phyloP scores from a whole-genome alignment of 2,329 filamentous ascomycete genomes.

The Huntiella decipiens region DNA sequence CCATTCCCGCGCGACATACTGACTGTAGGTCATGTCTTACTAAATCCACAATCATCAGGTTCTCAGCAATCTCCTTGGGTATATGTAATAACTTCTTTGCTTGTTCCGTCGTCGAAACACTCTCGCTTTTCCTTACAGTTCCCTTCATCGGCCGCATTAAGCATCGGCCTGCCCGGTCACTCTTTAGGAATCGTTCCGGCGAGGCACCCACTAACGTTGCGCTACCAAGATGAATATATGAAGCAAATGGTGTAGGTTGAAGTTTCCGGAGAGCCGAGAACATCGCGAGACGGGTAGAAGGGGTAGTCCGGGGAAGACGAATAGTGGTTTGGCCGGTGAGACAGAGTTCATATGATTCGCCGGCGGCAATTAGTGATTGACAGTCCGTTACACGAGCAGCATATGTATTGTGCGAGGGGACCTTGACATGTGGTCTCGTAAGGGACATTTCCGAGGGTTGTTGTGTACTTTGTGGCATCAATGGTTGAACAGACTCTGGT shows the following conservation, averaged over 20 bases:
- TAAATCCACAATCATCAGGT: constrained; percentile 93
- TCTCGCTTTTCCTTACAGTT: constrained; percentile 61
- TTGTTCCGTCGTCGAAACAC: constrained; percentile 46
- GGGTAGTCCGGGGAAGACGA: constrained; percentile 18
- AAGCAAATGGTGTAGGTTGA: constrained; percentile 73
- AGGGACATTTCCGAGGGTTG: not conserved
- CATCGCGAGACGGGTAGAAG: constrained; percentile 40
- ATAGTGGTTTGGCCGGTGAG: constrained; percentile 59
- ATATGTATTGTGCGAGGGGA: constrained; percentile 33
- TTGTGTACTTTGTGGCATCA: not conserved
- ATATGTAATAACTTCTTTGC: constrained; percentile 56
- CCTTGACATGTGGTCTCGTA: constrained; percentile 14
- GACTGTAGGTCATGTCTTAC: constrained; percentile 85
- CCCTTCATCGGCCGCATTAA: constrained; percentile 92
- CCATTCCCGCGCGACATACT: constrained; percentile 57
- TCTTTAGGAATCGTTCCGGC: constrained; percentile 70
- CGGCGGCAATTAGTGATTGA: constrained; percentile 52
- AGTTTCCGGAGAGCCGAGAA: constrained; percentile 50
- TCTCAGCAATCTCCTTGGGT: constrained; percentile 85
- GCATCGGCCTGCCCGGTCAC: constrained; percentile 33
- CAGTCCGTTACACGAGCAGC: constrained; percentile 48
- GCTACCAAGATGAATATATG: constrained; percentile 52
- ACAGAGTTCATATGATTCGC: constrained; percentile 73
- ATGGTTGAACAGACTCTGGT: not conserved
- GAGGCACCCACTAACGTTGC: constrained; percentile 65